Evolutionary conservation across 2,329 filamentous ascomycete genomes (phyloP).

Genomic region (Colletotrichum kahawae): DNA sequence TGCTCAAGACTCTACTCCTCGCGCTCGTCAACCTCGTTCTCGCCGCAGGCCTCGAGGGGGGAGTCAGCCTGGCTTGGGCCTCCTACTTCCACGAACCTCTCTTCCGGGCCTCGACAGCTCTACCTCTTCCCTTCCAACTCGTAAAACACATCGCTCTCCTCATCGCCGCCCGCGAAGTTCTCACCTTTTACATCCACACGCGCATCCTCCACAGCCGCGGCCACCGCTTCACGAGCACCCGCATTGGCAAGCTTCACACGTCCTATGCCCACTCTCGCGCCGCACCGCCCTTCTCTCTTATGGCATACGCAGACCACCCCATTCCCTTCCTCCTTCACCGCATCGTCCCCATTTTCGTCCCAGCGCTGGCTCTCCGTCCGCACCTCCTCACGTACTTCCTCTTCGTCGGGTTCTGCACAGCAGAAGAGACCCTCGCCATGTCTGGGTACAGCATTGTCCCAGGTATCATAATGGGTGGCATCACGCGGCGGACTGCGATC

Average conservation of each 20-base stretch:
- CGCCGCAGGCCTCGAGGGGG: conserved; percentile 48
- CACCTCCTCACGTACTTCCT: conserved; percentile 77
- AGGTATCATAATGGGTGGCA: conserved; percentile 57
- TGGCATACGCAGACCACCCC: conserved; percentile 73
- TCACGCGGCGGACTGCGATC: conserved; percentile 47
- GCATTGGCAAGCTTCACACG: conserved; percentile 46
- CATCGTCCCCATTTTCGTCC: conserved; percentile 69
- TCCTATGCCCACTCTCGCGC: conserved; percentile 56
- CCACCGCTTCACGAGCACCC: conserved; percentile 23
- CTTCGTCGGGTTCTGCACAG: conserved; percentile 64
- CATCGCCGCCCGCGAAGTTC: conserved; percentile 54
- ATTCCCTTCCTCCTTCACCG: conserved; percentile 65
- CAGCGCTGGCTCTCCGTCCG: conserved; percentile 67
- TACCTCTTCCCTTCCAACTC: conserved; percentile 60
- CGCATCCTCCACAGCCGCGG: conserved; percentile 65
- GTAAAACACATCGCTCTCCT: conserved; percentile 52
- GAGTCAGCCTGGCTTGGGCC: conserved; percentile 41
- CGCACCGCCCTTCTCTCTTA: conserved; percentile 65
- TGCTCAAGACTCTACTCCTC: conserved; percentile 43
- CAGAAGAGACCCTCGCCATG: conserved; percentile 70
- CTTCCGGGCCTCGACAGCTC: conserved; percentile 52
- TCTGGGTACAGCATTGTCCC: conserved; percentile 70
- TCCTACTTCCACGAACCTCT: conserved; percentile 40
- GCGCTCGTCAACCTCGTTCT: conserved; percentile 52
- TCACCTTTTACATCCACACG: conserved; percentile 79